These are phyloP conservation scores for Curvularia eragrostidis DNA, from an alignment of 2,329 filamentous ascomycete species.

Conservation along the genomic window DNA sequence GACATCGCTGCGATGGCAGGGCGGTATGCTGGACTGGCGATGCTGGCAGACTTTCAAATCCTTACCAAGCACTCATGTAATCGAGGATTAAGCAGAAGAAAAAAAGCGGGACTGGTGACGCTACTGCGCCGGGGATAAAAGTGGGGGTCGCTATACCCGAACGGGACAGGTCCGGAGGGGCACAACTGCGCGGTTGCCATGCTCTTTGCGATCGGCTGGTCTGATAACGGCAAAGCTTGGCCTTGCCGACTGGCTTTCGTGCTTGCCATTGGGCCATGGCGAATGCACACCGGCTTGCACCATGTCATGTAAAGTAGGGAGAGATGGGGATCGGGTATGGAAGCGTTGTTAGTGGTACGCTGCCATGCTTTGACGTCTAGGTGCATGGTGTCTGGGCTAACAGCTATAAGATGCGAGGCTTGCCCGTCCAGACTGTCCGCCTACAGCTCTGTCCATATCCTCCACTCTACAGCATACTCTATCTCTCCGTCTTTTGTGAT, in stretches of 20 bases:
- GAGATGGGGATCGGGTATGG: conserved; percentile 3
- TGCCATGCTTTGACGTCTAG: not conserved
- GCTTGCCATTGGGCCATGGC: not conserved
- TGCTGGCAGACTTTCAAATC: conserved; percentile 14
- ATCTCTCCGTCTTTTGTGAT: conserved; percentile 18
- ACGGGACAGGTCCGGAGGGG: conserved; percentile 6
- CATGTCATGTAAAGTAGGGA: conserved; percentile 6
- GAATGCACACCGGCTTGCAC: not conserved
- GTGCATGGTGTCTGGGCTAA: not conserved
- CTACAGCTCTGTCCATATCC: not conserved
- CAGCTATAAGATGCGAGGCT: conserved; percentile 4
- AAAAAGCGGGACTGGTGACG: conserved; percentile 8
- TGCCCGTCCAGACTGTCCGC: not conserved
- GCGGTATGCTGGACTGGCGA: not conserved
- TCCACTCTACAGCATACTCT: not conserved
- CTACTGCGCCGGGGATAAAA: conserved; percentile 11
- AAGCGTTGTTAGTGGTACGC: not conserved
- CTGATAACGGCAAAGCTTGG: conserved; percentile 6
- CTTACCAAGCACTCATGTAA: conserved; percentile 18
- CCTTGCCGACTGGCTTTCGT: not conserved
- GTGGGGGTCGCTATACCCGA: conserved; percentile 2
- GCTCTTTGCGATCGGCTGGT: not conserved
- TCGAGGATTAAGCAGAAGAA: conserved; percentile 2
- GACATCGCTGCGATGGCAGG: not conserved
- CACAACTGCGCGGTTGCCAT: not conserved